These are phyloP conservation scores for Penicillium sp. DNA, from an alignment of 2,329 filamentous ascomycete genomes.

Conservation along the genomic window DNA sequence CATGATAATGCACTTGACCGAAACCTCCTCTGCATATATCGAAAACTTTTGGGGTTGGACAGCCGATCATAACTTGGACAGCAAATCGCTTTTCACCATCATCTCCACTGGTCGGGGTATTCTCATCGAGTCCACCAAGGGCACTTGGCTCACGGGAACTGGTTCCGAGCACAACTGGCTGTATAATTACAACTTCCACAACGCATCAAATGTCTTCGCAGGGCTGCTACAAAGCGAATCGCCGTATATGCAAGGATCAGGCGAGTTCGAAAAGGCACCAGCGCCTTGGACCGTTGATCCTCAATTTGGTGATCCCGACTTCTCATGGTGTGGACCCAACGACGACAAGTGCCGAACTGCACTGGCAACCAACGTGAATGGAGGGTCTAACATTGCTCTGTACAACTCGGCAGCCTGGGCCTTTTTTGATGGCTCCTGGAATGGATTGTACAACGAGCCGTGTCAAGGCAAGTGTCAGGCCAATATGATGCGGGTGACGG, in stretches of 20 bases:
- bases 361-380: conserved; percentile 35
- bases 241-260: conserved; percentile 38
- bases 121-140: conserved; percentile 44
- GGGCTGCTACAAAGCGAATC: conserved; percentile 40
- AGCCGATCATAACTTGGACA: conserved; percentile 53
- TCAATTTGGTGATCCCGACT: conserved; percentile 34
- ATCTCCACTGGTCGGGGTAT: conserved; percentile 45
- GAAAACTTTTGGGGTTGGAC: conserved; percentile 58
- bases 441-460: conserved; percentile 31
- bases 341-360: conserved; percentile 36
- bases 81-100: conserved; percentile 33
- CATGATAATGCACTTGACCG: conserved; percentile 55
- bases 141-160: conserved; percentile 51
- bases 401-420: conserved; percentile 40
- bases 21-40: conserved; percentile 53
- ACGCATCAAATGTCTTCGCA: conserved; percentile 46
- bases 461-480: conserved; percentile 34
- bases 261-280: conserved; percentile 30
- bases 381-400: conserved; percentile 32
- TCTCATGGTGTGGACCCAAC: conserved; percentile 30
- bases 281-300: conserved; percentile 31
- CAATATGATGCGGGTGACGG: conserved; percentile 37
- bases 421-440: conserved; percentile 36
- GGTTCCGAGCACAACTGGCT: conserved; percentile 51
- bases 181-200: conserved; percentile 53